These are phyloP conservation scores for Ascocoryne sarcoides DNA, from an alignment of 2,329 filamentous ascomycete genomes.

Conservation along the genomic window DNA sequence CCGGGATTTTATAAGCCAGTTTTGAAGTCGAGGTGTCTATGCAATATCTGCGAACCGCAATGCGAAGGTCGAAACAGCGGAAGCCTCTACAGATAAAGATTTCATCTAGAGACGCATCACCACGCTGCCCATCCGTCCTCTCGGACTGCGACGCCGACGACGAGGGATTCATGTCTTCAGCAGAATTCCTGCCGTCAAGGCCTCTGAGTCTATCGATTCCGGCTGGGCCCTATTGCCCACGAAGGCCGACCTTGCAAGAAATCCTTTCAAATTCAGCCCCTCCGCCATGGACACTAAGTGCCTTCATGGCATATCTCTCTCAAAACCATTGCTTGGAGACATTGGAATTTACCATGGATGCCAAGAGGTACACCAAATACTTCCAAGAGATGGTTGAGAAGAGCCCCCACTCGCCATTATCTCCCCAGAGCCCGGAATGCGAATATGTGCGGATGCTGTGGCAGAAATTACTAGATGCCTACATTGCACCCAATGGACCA, in stretches of 20 bases:
- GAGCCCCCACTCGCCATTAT: slow-evolving; percentile 33
- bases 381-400: slow-evolving; percentile 34
- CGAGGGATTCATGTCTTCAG: slow-evolving; percentile 40
- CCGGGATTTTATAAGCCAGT: no score
- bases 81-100: slow-evolving; percentile 25
- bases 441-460: slow-evolving; percentile 69
- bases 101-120: slow-evolving; percentile 23
- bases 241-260: slow-evolving; percentile 69
- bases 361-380: slow-evolving; percentile 64
- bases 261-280: slow-evolving; percentile 81
- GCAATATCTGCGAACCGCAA: slow-evolving; percentile 29
- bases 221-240: slow-evolving; percentile 42
- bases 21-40: no score
- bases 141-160: slow-evolving; percentile 35
- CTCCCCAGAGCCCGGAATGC: slow-evolving; percentile 25
- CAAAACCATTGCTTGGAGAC: slow-evolving; percentile 97
- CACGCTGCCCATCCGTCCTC: slow-evolving; percentile 26
- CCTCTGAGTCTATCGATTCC: slow-evolving; percentile 39
- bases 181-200: slow-evolving; percentile 34
- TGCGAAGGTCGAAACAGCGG: slow-evolving; percentile 28
- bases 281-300: slow-evolving; percentile 80
- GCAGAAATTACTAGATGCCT: slow-evolving; percentile 80
- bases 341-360: slow-evolving; percentile 92
- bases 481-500: slow-evolving; percentile 77
- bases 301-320: slow-evolving; percentile 93